Base-by-base conservation (phyloP, 83 land plant species). In the Picea abies region DNA sequence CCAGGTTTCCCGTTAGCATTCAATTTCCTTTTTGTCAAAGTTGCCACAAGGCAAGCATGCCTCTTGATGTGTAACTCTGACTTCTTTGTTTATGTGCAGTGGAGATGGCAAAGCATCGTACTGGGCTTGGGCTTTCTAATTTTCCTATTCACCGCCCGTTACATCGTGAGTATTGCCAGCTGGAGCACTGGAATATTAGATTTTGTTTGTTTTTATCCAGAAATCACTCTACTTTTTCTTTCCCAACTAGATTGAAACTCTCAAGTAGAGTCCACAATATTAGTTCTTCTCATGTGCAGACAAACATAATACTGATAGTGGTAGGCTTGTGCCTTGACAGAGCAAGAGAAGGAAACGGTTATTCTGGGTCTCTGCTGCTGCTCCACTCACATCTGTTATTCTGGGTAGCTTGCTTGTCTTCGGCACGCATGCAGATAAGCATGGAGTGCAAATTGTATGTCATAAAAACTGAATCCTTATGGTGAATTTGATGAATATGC, bases 321-420 rank as follows among this genome's bases (percentile, higher is more conserved):
- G 14, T 52, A 52, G 56, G 14, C 10, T 52, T 52, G 2, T 68
- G 32, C 5, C 2, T 1, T 52, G 56, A 52, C 56, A 52, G 56
- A 52, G 56, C 56, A 93, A 95, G 82, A 91, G 76, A 63, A 73
- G 63, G 41, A 70, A 89, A 3, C 86, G 60, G 64, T 82, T 91
- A 72, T 95, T 93, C 86, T 93, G 96, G 94, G 63, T 95, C 22
- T 79, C 94, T n/a, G 97, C 97, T 25, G 87, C 87, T 80, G 93
- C 97, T 20, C 97, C 97, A 0, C 79, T 93, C 81, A 85, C 89
- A 2, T 91, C 96, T 8, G 96, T 95, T 11, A 84, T 91, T 5
- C 62, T 93, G 19, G 96, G 94, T 49, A 95, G 94, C 39, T 65
- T 90, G 19, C 86, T 93, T 11, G 97, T 93, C 4, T 90, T 86